Base-by-base conservation (phyloP, 768 basidiomycete species). In the Lentinula detonsa region DNA sequence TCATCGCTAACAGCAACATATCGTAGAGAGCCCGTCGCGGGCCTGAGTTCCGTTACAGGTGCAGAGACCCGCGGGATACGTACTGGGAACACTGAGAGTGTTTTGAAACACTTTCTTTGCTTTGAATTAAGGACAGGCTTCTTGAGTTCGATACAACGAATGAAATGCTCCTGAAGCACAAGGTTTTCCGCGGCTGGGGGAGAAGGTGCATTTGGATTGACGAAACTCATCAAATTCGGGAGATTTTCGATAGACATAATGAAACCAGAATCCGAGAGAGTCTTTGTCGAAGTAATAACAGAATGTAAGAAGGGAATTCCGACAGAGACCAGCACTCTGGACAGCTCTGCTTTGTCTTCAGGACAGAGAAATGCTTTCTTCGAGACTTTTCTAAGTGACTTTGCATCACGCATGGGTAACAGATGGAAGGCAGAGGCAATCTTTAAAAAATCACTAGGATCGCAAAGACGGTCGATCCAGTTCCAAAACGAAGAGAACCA, bases 401-500 rank as follows among this genome's bases (percentile, higher is more conserved):
- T 63, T 43, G 42, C 18, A 11, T 61, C 54, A 1, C 50, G 39
- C 10, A 66, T 68, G 2, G 68, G 68, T 4, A 72, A 50, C 2
- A 70, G 34, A 51, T 67, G 63, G 15, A 66, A 62, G 9, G 18
- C 37, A 1, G 37, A 45, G n/a, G 10, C n/a, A 23, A n/a, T 37
- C 18, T 16, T 23, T 31, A 65, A 52, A 15, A 69, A 59, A 3
- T 49, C 60, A 4, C 15, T 9, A 39, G 46, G 40, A 28, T 58
- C 60, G 2, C 35, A 31, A 62, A 10, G 59, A 35, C 21, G 35
- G 9, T 40, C 53, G 15, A 68, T 48, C 69, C 68, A 73, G 15
- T 39, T 62, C 72, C 72, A 73, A 51, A 73, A 73, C 16, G 49
- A 40, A 10, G 50, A 39, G 15, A 71, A 60, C 72, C 72, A 73